Evolutionary conservation across 139 green algal species (phyloP), one percentile per base, ranked within the genome.

Genomic region (Coelastrella sp.): DNA sequence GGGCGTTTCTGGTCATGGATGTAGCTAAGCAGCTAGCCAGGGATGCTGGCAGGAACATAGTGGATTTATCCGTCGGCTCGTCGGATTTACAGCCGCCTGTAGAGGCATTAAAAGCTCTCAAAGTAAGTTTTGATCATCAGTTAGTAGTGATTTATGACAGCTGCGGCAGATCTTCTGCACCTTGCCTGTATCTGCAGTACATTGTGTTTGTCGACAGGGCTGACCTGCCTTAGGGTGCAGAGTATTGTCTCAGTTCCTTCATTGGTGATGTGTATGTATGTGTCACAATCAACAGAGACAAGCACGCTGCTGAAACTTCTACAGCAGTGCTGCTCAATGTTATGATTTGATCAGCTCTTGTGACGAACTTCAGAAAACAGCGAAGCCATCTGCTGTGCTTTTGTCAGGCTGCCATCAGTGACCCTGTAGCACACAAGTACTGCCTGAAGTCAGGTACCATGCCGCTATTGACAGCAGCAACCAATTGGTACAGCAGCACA

Each of bases 381-480:
- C 35, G 35, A 49, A 49, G 35, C 35, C 3, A 49, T 49, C 35
- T 49, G 35, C 35, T 49, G 35, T 85, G 17, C 0, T 17, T 9
- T 14, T 84, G 70, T 65, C 58, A 89, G 86, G 78, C 89, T 8
- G 65, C 93, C 6, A 70, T 93, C 0, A 68, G 92, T 73, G 93
- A 95, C 89, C 91, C 92, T 14, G 65, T 56, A 27, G 93, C 91
- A 5, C 80, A 95, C 87, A 85, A 59, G 17, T 94, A 95, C 91
- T 93, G 92, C 83, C 87, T 95, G 6, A 93, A 93, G 24, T 90
- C 61, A 73, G 84, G 81, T n/a, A 95, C 93, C n/a, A 88, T 92
- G 92, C 89, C 87, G 0, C 81, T 95, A 9, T 78, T 94, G 60
- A 27, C 87, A 75, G 93, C 90, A 17, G 90, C 90, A 6, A 22